These are phyloP conservation scores for Phytopythium litorale DNA, from an alignment of 352 stramenopile species.

Conservation along the genomic window DNA sequence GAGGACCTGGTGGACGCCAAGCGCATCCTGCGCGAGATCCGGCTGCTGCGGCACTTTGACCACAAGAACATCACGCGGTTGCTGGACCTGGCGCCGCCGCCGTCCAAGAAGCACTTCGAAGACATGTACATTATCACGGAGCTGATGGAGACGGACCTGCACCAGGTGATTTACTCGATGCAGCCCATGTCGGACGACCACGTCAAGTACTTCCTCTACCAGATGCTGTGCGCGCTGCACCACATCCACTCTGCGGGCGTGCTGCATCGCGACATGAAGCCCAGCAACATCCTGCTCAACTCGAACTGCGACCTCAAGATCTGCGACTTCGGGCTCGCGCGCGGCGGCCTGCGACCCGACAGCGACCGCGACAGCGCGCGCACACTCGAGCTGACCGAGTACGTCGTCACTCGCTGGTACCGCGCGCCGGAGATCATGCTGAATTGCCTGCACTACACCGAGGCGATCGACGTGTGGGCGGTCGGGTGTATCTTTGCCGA, in stretches of 20 bases:
- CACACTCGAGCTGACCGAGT: slow-evolving; percentile 49
- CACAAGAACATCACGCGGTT: slow-evolving; percentile 94
- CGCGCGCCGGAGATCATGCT: slow-evolving; percentile 93
- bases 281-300: slow-evolving; percentile 78
- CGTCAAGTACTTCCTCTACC: slow-evolving; percentile 80
- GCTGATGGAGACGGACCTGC: slow-evolving; percentile 96
- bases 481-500: slow-evolving; percentile 99
- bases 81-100: slow-evolving; percentile 89
- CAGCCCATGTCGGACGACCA: slow-evolving; percentile 89
- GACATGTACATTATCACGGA: slow-evolving; percentile 97
- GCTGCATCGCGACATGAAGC: slow-evolving; percentile 82
- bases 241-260: slow-evolving; percentile 95
- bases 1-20: slow-evolving; percentile 98
- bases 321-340: slow-evolving; percentile 72
- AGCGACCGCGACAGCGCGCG: neutral
- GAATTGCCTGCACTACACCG: slow-evolving; percentile 93
- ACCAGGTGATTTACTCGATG: slow-evolving; percentile 95
- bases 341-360: slow-evolving; percentile 38
- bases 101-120: slow-evolving; percentile 90
- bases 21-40: slow-evolving; percentile 95
- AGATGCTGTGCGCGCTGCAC: slow-evolving; percentile 74
- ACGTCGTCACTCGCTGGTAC: slow-evolving; percentile 82
- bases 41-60: slow-evolving; percentile 79
- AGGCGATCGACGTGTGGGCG: slow-evolving; percentile 92
- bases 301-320: slow-evolving; percentile 82